Evolutionary conservation across 257 asterid genomes (phyloP).

Genomic region (Ophiorrhiza pumila): DNA sequence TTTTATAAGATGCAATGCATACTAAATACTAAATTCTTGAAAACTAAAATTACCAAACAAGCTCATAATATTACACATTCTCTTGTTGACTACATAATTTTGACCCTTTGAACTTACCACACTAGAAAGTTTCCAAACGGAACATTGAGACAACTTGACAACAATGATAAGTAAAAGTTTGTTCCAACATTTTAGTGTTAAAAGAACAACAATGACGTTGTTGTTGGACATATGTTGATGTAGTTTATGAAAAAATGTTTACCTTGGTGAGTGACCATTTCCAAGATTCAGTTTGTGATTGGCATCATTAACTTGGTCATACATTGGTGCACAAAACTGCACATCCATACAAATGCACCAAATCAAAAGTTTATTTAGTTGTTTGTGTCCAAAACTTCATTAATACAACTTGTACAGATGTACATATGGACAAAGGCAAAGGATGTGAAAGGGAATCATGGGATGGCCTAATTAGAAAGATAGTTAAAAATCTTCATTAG

Average conservation of each 20-base stretch:
- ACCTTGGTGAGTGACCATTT: neutral
- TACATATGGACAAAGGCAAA: too few species aligned
- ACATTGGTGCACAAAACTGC: slow-evolving; percentile 3
- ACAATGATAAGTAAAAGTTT: neutral
- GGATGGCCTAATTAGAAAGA: too few species aligned
- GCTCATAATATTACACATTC: neutral
- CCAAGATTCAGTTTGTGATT: neutral
- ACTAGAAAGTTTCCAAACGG: neutral
- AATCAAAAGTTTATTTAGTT: neutral
- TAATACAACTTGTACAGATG: too few species aligned
- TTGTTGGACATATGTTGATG: slow-evolving; percentile 7
- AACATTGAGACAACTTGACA: neutral
- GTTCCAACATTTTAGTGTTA: neutral
- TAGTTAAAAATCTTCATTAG: too few species aligned
- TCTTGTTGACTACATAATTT: neutral
- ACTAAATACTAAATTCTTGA: too few species aligned
- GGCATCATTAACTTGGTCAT: slow-evolving; percentile 6
- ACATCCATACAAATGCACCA: too few species aligned
- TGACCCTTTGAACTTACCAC: neutral
- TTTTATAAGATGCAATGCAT: too few species aligned
- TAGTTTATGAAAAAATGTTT: neutral
- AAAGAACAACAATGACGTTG: neutral
- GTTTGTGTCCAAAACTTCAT: neutral
- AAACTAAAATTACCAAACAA: too few species aligned
- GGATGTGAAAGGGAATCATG: too few species aligned